phyloP scores from a whole-genome alignment of 768 basidiomycete species.

The Termitomyces titanicus region DNA sequence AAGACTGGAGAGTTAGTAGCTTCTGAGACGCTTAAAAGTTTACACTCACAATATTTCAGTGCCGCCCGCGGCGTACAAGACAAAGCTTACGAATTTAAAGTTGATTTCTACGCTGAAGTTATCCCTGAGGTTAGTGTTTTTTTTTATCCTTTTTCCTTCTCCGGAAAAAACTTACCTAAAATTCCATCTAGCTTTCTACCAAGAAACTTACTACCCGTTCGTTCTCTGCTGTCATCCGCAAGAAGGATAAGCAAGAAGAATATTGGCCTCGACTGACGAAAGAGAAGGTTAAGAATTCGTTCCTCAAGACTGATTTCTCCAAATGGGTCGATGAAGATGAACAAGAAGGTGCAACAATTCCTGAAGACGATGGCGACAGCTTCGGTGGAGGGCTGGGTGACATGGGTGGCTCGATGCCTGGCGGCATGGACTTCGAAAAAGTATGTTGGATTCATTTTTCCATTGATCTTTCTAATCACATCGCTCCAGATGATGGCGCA shows the following conservation, averaged over 20 bases:
- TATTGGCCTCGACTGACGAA: conserved; percentile 95
- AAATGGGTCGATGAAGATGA: conserved; percentile 99
- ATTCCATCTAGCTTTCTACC: conserved; percentile 44
- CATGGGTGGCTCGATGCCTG: conserved; percentile 49
- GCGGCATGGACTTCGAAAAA: conserved; percentile 63
- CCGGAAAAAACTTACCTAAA: neutral
- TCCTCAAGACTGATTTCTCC: conserved; percentile 91
- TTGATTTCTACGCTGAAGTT: conserved; percentile 76
- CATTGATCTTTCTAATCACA: neutral
- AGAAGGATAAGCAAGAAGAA: conserved; percentile 71
- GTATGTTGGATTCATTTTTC: conserved; percentile 26
- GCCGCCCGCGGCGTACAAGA: conserved; percentile 39
- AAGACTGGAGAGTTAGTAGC: conserved; percentile 57
- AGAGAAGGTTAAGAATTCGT: conserved; percentile 75
- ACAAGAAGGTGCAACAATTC: conserved; percentile 59
- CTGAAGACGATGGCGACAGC: conserved; percentile 44
- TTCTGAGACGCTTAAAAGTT: neutral
- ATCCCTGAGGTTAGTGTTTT: conserved; percentile 62
- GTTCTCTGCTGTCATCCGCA: conserved; percentile 67
- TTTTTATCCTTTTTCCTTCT: neutral
- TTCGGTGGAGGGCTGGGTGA: conserved; percentile 45
- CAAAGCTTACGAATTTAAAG: conserved; percentile 68
- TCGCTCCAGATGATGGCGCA: conserved; percentile 46
- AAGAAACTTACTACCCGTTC: conserved; percentile 65
- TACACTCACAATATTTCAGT: conserved; percentile 19